Evolutionary conservation across 2,329 filamentous ascomycete genomes (phyloP).

Genomic region (Ophiosphaerella narmari): DNA sequence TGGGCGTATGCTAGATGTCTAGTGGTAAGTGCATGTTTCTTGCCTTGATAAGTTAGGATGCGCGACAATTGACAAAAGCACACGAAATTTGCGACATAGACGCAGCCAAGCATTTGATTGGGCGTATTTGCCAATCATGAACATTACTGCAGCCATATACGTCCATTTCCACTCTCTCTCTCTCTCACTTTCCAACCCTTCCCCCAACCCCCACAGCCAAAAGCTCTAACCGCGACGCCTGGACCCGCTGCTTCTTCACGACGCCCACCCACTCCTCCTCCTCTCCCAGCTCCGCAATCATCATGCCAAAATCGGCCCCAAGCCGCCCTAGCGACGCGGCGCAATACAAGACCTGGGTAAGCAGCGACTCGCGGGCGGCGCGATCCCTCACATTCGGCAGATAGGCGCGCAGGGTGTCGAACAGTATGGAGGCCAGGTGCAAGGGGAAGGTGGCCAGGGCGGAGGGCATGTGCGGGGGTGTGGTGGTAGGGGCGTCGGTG

Average conservation of each 20-base stretch:
- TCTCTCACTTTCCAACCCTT: constrained; percentile 25
- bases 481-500: constrained; percentile 23
- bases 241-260: constrained; percentile 82
- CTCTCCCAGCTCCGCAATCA: constrained; percentile 69
- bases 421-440: constrained; percentile 79
- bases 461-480: constrained; percentile 66
- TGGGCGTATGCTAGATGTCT: no score
- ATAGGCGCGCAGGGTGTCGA: constrained; percentile 75
- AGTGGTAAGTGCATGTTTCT: no score
- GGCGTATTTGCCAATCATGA: no score
- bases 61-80: no score
- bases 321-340: constrained; percentile 87
- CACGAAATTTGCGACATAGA: no score
- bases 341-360: constrained; percentile 93
- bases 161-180: background rate
- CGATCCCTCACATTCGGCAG: constrained; percentile 81
- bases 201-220: constrained; percentile 51
- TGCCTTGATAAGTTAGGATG: no score
- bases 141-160: no score
- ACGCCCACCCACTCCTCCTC: constrained; percentile 81
- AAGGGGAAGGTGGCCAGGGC: constrained; percentile 83
- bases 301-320: constrained; percentile 89
- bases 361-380: constrained; percentile 78
- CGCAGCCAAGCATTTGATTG: no score
- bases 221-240: constrained; percentile 76